Evolutionary conservation across 2,329 filamentous ascomycete species (phyloP).

Genomic region (Lachnellula cervina): DNA sequence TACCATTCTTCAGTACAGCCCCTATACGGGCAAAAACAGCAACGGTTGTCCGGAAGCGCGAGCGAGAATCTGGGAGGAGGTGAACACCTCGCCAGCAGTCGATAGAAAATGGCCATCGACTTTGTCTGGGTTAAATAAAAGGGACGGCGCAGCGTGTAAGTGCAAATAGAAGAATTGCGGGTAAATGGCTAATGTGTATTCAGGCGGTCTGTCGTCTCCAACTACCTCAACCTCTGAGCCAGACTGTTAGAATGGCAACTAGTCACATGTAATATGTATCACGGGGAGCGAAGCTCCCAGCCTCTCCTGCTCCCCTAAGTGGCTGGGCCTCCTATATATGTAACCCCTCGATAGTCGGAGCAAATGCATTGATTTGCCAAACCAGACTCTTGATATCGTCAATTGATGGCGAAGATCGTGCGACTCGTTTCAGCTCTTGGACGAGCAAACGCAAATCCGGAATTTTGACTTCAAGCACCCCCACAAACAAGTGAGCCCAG

Average conservation of each 20-base stretch:
- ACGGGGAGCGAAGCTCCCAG: no score
- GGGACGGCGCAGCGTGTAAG: neutral
- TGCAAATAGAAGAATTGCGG: neutral
- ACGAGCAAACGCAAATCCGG: conserved; percentile 10
- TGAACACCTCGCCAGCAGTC: neutral
- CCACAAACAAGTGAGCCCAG: conserved; percentile 13
- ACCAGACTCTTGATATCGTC: conserved; percentile 11
- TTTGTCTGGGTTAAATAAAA: neutral
- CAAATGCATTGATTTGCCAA: conserved; percentile 11
- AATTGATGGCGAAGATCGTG: conserved; percentile 5
- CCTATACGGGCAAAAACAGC: neutral
- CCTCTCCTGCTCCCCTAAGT: no score
- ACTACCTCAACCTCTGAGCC: no score
- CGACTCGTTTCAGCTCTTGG: conserved; percentile 12
- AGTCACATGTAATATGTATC: no score
- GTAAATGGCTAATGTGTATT: neutral
- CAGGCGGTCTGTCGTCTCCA: neutral
- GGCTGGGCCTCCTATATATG: no score
- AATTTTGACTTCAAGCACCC: conserved; percentile 10
- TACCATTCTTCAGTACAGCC: neutral
- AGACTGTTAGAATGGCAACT: no score
- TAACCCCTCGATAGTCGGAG: conserved; percentile 3
- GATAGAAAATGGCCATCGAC: neutral
- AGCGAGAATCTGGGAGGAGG: neutral
- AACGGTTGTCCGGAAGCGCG: neutral